A percentile compares a stretch with the other conserved stretches of the same genome.
Evolutionary conservation across 768 basidiomycete genomes (phyloP).

Genomic region (Suillus luteus): DNA sequence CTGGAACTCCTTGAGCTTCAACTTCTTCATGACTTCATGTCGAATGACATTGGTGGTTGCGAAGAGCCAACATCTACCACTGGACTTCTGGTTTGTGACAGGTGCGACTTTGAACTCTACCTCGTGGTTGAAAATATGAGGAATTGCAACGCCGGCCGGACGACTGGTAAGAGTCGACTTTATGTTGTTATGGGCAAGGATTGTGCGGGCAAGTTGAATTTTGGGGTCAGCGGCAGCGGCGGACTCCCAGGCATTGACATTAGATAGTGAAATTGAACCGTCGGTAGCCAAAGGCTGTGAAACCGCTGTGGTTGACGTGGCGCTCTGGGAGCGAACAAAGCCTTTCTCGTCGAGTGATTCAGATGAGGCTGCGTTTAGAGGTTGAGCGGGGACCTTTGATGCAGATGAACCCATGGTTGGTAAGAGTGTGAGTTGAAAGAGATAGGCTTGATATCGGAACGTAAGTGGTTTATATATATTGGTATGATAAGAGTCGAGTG

Average conservation of each 20-base stretch:
- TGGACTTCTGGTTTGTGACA: conserved; percentile 83
- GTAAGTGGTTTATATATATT: conserved; percentile 2
- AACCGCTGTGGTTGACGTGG: not conserved
- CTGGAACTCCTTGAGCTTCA: conserved; percentile 87
- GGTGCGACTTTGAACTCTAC: conserved; percentile 82
- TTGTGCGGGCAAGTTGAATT: conserved; percentile 71
- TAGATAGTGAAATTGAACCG: conserved; percentile 61
- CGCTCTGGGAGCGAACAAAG: not conserved
- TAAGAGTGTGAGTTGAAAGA: not conserved
- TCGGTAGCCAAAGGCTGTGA: conserved; percentile 44
- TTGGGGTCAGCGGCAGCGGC: conserved; percentile 56
- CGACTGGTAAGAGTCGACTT: conserved; percentile 64
- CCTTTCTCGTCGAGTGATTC: conserved; percentile 34
- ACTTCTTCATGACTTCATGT: conserved; percentile 81
- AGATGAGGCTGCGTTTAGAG: not conserved
- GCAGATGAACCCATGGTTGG: conserved; percentile 27
- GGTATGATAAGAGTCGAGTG: too few species aligned
- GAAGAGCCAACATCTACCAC: conserved; percentile 95
- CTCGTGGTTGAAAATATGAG: conserved; percentile 81
- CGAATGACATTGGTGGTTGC: conserved; percentile 87
- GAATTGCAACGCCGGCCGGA: conserved; percentile 57
- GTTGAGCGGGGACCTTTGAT: conserved; percentile 28
- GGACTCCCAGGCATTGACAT: conserved; percentile 69
- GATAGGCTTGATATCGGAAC: not conserved
- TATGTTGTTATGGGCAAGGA: conserved; percentile 72